Conservation (phyloP, 306 rosid species). For the Luffa aegyptiaca region DNA sequence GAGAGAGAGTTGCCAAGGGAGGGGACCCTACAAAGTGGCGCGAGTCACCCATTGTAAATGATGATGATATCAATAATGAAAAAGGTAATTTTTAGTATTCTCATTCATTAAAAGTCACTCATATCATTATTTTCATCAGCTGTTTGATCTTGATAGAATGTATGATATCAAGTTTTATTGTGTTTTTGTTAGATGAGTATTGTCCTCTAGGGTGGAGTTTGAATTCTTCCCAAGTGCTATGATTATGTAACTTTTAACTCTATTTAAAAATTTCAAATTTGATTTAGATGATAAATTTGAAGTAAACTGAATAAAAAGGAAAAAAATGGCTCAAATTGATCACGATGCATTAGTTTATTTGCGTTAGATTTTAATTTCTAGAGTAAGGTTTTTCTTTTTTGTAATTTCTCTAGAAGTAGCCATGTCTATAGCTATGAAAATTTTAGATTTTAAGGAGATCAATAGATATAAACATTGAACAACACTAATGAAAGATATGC, state of each 20-base stretch:
- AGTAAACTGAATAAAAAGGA: neutral
- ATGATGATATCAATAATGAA: constrained; percentile 20
- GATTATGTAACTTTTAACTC: neutral
- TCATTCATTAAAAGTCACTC: neutral
- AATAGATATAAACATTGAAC: neutral
- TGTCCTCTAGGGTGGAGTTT: neutral
- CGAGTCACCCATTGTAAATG: constrained; percentile 34
- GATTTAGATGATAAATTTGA: neutral
- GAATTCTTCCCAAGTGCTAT: neutral
- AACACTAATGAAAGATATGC: neutral
- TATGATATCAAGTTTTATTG: neutral
- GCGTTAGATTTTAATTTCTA: neutral
- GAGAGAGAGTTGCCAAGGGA: constrained; percentile 90
- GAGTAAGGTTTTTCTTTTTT: too few relatives aligned
- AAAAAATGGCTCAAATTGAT: neutral
- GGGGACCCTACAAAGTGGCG: constrained; percentile 84
- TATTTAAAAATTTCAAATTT: neutral
- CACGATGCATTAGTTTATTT: neutral
- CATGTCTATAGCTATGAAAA: neutral
- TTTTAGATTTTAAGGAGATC: neutral
- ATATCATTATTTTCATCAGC: neutral
- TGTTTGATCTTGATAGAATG: neutral
- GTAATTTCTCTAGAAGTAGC: neutral
- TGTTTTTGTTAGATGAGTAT: neutral
- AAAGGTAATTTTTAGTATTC: constrained; percentile 36